Conservation (phyloP, 768 basidiomycete genomes). For the Leccinum fibrillosum region DNA sequence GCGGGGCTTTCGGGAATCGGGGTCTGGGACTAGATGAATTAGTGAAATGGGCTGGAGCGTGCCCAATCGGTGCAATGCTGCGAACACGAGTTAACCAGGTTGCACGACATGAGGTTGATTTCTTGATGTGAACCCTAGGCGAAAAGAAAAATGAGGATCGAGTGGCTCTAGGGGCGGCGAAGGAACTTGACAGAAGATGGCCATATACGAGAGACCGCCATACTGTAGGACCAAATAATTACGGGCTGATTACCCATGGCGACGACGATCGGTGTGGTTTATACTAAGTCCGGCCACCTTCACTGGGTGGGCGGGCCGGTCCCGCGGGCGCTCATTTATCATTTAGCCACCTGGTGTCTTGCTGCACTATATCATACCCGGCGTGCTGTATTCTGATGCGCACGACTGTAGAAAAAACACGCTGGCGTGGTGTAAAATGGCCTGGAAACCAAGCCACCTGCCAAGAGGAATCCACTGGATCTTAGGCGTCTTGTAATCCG, state of each 20-base stretch:
- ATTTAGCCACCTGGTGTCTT: constrained; percentile 10
- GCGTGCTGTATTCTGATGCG: constrained; percentile 8
- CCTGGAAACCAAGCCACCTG: not conserved
- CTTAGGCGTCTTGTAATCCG: constrained; percentile 1
- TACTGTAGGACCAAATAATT: constrained; percentile 2
- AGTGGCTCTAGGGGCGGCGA: constrained; percentile 32
- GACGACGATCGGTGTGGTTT: constrained; percentile 1
- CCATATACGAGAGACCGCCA: constrained; percentile 17
- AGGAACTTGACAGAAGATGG: constrained; percentile 21
- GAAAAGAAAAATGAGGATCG: constrained; percentile 34
- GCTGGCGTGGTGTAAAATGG: constrained; percentile 5
- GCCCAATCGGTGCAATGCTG: constrained; percentile 28
- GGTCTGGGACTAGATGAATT: constrained; percentile 25
- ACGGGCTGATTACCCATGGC: constrained; percentile 6
- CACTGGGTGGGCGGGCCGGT: not conserved
- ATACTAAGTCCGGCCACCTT: not conserved
- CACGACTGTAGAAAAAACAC: not conserved
- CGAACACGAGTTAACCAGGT: constrained; percentile 36
- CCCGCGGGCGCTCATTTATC: constrained; percentile 9
- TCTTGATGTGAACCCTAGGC: constrained; percentile 32
- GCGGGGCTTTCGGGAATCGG: constrained; percentile 26
- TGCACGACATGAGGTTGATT: constrained; percentile 35
- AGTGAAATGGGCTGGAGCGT: constrained; percentile 26
- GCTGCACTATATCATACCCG: constrained; percentile 2
- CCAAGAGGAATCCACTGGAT: not conserved